phyloP scores from a whole-genome alignment of 768 basidiomycete species.

The Xerocomellus intermedius region DNA sequence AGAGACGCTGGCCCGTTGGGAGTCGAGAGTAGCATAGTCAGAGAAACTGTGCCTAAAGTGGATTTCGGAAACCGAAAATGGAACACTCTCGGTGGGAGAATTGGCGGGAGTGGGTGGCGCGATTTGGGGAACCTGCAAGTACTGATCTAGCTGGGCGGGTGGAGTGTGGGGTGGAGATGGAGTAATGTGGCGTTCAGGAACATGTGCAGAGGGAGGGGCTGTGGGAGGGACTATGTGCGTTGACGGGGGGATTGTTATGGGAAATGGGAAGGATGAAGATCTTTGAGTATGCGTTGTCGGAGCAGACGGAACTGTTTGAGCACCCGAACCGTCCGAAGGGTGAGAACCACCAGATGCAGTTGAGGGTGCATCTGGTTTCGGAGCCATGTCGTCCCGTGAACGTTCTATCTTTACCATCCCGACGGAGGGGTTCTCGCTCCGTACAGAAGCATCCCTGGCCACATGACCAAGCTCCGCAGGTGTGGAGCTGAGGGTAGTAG shows the following conservation, averaged over 20 bases:
- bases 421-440: conserved; percentile 21
- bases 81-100: conserved; percentile 58
- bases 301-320: conserved; percentile 16
- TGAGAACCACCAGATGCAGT: conserved; percentile 30
- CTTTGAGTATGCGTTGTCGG: conserved; percentile 24
- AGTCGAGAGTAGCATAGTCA: conserved; percentile 30
- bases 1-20: conserved; percentile 33
- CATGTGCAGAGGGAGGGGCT: conserved; percentile 13
- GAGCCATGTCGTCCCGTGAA: conserved; percentile 12
- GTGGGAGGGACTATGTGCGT: conserved; percentile 30
- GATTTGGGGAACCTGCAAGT: conserved; percentile 26
- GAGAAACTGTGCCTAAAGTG: conserved; percentile 45
- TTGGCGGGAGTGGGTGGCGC: conserved; percentile 31
- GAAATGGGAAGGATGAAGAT: conserved; percentile 42
- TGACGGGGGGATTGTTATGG: conserved; percentile 45
- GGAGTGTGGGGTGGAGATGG: conserved; percentile 19
- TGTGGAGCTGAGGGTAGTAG: conserved; percentile 26
- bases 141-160: conserved; percentile 14
- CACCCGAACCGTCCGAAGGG: conserved; percentile 26
- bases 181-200: conserved; percentile 17
- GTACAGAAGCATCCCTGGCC: conserved; percentile 2
- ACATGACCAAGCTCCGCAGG: conserved; percentile 29
- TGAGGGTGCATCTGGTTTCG: conserved; percentile 34
- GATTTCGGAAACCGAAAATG: conserved; percentile 54
- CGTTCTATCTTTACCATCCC: conserved; percentile 19